Conservation (phyloP, 1,284 basidiomycete genomes). For the Ceraceosorus guamensis region DNA sequence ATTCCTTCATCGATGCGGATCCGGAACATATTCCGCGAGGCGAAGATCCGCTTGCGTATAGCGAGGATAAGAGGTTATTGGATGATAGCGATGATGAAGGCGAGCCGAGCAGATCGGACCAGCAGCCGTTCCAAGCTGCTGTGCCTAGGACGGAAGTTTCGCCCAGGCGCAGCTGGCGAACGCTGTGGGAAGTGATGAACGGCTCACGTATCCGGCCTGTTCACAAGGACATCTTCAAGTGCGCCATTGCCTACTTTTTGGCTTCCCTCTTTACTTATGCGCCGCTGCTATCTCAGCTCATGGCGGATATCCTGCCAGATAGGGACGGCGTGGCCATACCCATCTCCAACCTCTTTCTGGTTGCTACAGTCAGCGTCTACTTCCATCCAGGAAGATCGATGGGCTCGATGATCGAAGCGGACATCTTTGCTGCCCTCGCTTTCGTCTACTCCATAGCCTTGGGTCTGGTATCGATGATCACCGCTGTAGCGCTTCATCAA, state of each 20-base stretch:
- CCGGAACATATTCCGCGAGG: conserved; percentile 30
- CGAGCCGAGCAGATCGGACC: conserved; percentile 3
- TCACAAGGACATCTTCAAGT: conserved; percentile 66
- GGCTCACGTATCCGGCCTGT: conserved; percentile 55
- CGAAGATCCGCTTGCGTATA: conserved; percentile 32
- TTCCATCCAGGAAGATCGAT: conserved; percentile 62
- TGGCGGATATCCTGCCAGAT: conserved; percentile 32
- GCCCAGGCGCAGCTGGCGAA: not conserved
- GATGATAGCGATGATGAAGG: conserved; percentile 16
- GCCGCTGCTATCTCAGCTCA: conserved; percentile 51
- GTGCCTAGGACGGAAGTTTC: not conserved
- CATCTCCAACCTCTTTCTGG: conserved; percentile 71
- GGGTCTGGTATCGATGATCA: conserved; percentile 63
- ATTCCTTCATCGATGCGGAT: conserved; percentile 20
- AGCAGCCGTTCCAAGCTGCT: not conserved
- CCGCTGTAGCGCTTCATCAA: conserved; percentile 45
- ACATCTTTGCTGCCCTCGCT: conserved; percentile 67
- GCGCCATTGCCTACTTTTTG: conserved; percentile 79
- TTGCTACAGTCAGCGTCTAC: conserved; percentile 69
- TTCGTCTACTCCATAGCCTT: conserved; percentile 66
- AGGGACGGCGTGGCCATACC: conserved; percentile 27
- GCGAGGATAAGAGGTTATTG: conserved; percentile 20
- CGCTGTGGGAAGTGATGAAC: conserved; percentile 1
- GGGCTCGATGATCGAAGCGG: conserved; percentile 83
- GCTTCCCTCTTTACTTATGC: conserved; percentile 88